Base-by-base conservation (phyloP, 345 rosid species). In the Ceriops zippeliana region DNA sequence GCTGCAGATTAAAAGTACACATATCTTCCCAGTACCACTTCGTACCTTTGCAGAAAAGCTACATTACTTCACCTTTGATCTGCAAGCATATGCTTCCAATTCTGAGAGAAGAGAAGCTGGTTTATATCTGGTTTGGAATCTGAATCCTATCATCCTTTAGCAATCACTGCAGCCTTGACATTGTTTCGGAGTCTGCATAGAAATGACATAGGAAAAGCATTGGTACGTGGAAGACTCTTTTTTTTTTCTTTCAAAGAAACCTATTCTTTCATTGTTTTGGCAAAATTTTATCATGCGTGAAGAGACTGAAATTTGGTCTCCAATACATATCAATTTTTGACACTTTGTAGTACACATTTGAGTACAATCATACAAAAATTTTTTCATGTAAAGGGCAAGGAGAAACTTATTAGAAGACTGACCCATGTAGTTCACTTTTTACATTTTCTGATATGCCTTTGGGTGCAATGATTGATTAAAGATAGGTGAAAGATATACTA, bases 241-340 rank as follows among this genome's bases (percentile, higher is more conserved):
- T 0, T 42, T 42, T 42, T 42, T 11, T 3, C 49, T 42, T 13
- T 42, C 5, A 42, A 51, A 20, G 73, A 67, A 60, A 21, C 56
- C 17, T 22, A 4, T 74, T 75, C 46, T 52, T 81, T 65, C 53
- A 75, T 78, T 75, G 72, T 70, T 75, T 78, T 35, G 35, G 7
- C 37, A 58, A 22, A 31, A 61, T 22, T 75, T 28, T 38, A 56
- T 61, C 52, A 52, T 34, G 27, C 54, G 52, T 49, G 28, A 42
- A 63, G 62, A 60, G 35, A 35, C 42, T 26, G 54, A 57, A 68
- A 61, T 61, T 57, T 59, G 62, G 72, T 75, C 54, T 71, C 66
- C 5, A 20, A 26, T 28, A 59, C 70, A 69, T 73, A 66, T 31
- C 66, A 30, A 21, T 60, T 47, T 47, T 75, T 67, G 47, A 59